Conservation (phyloP, 2,329 filamentous ascomycete genomes). For the Knoxdaviesia capensis region DNA sequence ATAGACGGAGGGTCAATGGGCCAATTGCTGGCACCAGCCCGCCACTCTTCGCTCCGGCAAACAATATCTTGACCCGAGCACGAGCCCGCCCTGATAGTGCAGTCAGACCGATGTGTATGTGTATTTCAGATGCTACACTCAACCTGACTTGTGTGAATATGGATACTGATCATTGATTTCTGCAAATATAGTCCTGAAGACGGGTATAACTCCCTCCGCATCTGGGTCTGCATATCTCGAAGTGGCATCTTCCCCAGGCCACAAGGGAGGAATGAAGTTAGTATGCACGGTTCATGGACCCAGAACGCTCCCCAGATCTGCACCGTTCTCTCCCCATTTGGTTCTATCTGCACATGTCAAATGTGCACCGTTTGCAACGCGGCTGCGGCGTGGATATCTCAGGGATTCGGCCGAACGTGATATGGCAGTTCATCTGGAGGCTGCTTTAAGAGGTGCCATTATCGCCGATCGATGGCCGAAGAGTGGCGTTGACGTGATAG, state of each 20-base stretch:
- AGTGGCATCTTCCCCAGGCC: constrained; percentile 27
- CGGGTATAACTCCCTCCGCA: constrained; percentile 78
- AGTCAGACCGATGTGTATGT: constrained; percentile 63
- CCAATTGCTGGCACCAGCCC: constrained; percentile 58
- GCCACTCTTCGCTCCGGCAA: constrained; percentile 44
- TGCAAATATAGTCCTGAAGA: constrained; percentile 51
- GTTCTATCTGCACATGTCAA: constrained; percentile 88
- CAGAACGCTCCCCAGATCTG: constrained; percentile 70
- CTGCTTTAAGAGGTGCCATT: constrained; percentile 69
- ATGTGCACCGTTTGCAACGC: constrained; percentile 84
- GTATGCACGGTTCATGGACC: constrained; percentile 88
- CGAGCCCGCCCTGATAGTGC: constrained; percentile 44
- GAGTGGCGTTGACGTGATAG: constrained; percentile 84
- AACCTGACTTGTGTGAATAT: background rate
- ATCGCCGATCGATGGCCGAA: constrained; percentile 97
- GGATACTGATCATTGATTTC: background rate
- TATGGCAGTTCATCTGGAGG: constrained; percentile 76
- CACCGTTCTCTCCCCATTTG: constrained; percentile 80
- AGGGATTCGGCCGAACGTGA: constrained; percentile 76
- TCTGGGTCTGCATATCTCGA: constrained; percentile 83
- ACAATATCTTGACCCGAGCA: constrained; percentile 17
- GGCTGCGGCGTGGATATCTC: constrained; percentile 64
- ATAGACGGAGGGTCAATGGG: constrained; percentile 79
- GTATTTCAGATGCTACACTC: constrained; percentile 15
- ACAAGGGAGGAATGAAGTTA: constrained; percentile 57